Conservation (phyloP, 2,329 filamentous ascomycete species). For the Rutstroemia sp. region DNA sequence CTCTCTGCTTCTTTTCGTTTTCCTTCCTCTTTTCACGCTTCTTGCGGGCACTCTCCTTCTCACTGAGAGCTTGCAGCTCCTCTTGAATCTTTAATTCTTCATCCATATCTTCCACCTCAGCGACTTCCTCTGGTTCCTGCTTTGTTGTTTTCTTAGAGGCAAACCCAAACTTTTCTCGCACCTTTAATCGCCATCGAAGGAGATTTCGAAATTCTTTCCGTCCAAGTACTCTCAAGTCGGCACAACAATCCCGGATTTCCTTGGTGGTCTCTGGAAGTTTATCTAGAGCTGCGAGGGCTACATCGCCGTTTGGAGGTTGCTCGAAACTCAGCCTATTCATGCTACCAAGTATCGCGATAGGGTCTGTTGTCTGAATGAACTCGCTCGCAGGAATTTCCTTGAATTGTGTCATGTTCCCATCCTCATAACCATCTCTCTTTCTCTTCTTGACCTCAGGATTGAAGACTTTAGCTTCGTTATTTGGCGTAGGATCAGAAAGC, state of each 20-base stretch:
- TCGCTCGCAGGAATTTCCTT: constrained; percentile 84
- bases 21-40: constrained; percentile 80
- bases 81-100: constrained; percentile 88
- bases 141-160: constrained; percentile 52
- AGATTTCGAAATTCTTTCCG: constrained; percentile 90
- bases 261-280: constrained; percentile 80
- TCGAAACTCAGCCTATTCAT: constrained; percentile 80
- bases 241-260: constrained; percentile 72
- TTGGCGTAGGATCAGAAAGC: constrained; percentile 74
- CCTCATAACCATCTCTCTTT: constrained; percentile 95
- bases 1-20: constrained; percentile 90
- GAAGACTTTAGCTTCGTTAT: constrained; percentile 97
- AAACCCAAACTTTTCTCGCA: constrained; percentile 86
- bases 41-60: constrained; percentile 67
- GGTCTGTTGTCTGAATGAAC: constrained; percentile 89
- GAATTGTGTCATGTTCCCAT: constrained; percentile 88
- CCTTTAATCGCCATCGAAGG: constrained; percentile 80
- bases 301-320: constrained; percentile 71
- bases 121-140: constrained; percentile 51
- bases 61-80: constrained; percentile 74
- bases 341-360: constrained; percentile 82
- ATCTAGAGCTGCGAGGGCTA: constrained; percentile 78
- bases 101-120: constrained; percentile 82
- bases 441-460: constrained; percentile 97
- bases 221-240: constrained; percentile 82